Evolutionary conservation across 2,329 filamentous ascomycete genomes (phyloP), one percentile per base, ranked within the genome.

Genomic region (Xylariaceae sp.): DNA sequence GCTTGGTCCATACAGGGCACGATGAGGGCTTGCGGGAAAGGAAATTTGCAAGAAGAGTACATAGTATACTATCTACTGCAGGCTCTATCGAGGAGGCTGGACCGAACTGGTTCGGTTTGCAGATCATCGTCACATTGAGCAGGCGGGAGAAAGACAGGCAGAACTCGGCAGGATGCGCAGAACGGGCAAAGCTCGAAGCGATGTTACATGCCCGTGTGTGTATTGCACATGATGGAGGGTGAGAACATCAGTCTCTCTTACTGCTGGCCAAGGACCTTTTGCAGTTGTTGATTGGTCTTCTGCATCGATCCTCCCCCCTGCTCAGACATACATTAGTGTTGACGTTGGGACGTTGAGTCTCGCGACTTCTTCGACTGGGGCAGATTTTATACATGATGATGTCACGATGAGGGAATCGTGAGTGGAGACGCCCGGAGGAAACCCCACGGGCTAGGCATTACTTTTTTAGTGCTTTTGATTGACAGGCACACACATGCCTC

Each of bases 71-170:
- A n/a, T n/a, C n/a, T n/a, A n/a, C 21, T 11, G 21, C 11, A 24
- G 11, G 21, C 21, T 24, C 21, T 7, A 11, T 28, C 13, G 35
- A 36, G 33, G 34, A 40, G 33, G 30, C 14, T 16, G 14, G 31
- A 24, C 11, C 6, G 21, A 24, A 24, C 21, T 24, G 26, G 31
- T 12, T 12, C 11, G 13, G 34, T 37, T 38, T 24, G 41, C 17
- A 38, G 41, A 41, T 44, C 34, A 28, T 14, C 12, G 38, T 26
- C 23, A 9, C 24, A 33, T 18, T 15, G 23, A 31, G n/a, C n/a
- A n/a, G n/a, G n/a, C n/a, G n/a, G n/a, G n/a, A n/a, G n/a, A n/a
- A n/a, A n/a, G n/a, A n/a, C n/a, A n/a, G n/a, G n/a, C n/a, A n/a
- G n/a, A n/a, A n/a, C n/a, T n/a, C 27, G 21, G 11, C 11, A 11